These are phyloP conservation scores for Lyophyllum semitale DNA, from an alignment of 768 basidiomycete genomes.

Conservation along the genomic window DNA sequence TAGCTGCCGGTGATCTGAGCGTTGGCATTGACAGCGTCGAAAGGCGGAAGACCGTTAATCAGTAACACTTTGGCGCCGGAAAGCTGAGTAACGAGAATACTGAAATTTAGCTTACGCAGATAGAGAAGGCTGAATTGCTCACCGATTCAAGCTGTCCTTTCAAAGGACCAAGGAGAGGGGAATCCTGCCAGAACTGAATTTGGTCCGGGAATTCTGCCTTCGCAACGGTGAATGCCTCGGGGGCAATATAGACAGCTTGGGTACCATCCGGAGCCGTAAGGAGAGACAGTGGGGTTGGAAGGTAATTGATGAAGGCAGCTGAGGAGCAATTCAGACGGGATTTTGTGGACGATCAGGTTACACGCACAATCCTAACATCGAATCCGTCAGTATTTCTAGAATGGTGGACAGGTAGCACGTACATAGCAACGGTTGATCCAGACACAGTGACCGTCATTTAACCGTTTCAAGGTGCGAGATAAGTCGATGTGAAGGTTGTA, in stretches of 20 bases:
- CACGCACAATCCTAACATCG: constrained; percentile 21
- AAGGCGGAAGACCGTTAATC: constrained; percentile 55
- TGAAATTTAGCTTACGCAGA: background rate
- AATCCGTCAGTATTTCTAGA: background rate
- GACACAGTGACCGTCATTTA: constrained; percentile 61
- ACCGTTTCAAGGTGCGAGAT: constrained; percentile 51
- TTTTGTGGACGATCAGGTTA: background rate
- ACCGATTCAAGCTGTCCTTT: constrained; percentile 50
- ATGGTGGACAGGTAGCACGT: constrained; percentile 23
- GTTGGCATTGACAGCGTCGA: constrained; percentile 51
- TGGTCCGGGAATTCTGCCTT: constrained; percentile 52
- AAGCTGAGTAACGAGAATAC: constrained; percentile 23
- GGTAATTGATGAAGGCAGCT: constrained; percentile 49
- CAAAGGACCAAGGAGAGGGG: constrained; percentile 45
- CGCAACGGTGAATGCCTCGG: constrained; percentile 53
- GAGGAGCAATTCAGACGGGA: background rate
- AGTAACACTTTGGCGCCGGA: constrained; percentile 55
- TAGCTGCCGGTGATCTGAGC: constrained; percentile 51
- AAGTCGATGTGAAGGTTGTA: constrained; percentile 59
- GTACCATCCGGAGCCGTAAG: constrained; percentile 44
- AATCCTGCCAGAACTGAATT: constrained; percentile 55
- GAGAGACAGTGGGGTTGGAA: constrained; percentile 50
- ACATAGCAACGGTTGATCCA: constrained; percentile 60
- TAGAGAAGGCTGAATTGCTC: constrained; percentile 8
- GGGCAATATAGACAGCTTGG: constrained; percentile 54